Conservation (phyloP, 2,329 filamentous ascomycete species). For the Hymenoscyphus repandus region DNA sequence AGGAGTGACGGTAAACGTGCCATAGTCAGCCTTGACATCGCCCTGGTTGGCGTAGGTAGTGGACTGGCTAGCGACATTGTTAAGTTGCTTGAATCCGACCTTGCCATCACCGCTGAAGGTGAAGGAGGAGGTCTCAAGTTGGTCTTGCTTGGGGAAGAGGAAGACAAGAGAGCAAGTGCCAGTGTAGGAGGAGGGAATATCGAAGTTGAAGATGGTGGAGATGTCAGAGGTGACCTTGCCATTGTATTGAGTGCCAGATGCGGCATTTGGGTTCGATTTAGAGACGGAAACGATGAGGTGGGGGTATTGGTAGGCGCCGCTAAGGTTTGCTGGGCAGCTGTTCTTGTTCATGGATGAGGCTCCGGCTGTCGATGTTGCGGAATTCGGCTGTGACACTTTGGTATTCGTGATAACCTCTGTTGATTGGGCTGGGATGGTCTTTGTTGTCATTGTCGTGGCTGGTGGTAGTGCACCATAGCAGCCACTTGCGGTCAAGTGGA, state of each 20-base stretch:
- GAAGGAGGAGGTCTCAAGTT: constrained; percentile 54
- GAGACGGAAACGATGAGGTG: constrained; percentile 59
- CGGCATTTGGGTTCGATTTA: constrained; percentile 44
- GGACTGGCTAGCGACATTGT: constrained; percentile 36
- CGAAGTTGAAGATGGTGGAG: constrained; percentile 64
- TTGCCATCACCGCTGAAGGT: constrained; percentile 48
- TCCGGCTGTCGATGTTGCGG: too few relatives aligned
- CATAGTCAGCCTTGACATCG: constrained; percentile 38
- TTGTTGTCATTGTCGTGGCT: background rate
- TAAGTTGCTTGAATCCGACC: constrained; percentile 46
- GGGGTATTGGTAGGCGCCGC: constrained; percentile 48
- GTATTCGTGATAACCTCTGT: too few relatives aligned
- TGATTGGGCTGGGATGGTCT: background rate
- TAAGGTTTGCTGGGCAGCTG: constrained; percentile 36
- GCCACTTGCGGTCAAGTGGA: constrained; percentile 33
- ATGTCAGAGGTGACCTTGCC: constrained; percentile 49
- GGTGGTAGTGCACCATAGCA: constrained; percentile 24
- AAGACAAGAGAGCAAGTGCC: constrained; percentile 60
- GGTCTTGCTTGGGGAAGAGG: constrained; percentile 51
- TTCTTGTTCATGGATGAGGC: too few relatives aligned
- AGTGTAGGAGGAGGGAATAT: constrained; percentile 54
- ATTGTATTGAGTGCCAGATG: constrained; percentile 48
- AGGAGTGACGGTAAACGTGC: constrained; percentile 39
- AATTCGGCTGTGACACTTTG: too few relatives aligned
- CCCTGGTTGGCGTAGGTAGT: constrained; percentile 53